Evolutionary conservation across 1,284 basidiomycete species (phyloP).

Genomic region (Wolfiporia cocos): DNA sequence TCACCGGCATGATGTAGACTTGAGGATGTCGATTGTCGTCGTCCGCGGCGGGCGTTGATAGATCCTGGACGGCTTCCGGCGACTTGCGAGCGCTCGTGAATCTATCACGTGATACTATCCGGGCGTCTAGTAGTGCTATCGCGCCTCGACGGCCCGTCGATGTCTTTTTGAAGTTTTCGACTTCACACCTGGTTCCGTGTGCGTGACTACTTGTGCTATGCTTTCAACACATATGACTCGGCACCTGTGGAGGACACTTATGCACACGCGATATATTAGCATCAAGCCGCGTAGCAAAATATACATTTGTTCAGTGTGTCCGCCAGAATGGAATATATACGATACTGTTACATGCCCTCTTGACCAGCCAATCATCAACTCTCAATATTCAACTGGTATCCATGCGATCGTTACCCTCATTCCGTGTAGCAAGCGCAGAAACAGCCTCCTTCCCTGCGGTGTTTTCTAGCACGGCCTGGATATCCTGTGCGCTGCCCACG

Average conservation of each 20-base stretch:
- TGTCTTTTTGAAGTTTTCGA: no score
- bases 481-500: conserved; percentile 20
- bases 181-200: no score
- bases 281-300: no score
- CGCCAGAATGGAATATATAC: no score
- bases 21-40: conserved; percentile 23
- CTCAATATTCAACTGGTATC: neutral
- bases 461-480: conserved; percentile 21
- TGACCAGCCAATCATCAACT: neutral
- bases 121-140: no score
- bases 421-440: neutral
- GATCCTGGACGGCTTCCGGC: conserved; percentile 3
- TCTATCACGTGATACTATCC: no score
- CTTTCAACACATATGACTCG: no score
- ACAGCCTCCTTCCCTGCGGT: conserved; percentile 1
- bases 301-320: no score
- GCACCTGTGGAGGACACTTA: no score
- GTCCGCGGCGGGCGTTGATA: conserved; percentile 8
- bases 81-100: conserved; percentile 10
- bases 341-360: neutral
- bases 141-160: no score
- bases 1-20: conserved; percentile 24
- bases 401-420: neutral
- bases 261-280: no score
- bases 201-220: no score